Evolutionary conservation across 306 rosid genomes (phyloP).

Genomic region (Hippophae gyantsensis): DNA sequence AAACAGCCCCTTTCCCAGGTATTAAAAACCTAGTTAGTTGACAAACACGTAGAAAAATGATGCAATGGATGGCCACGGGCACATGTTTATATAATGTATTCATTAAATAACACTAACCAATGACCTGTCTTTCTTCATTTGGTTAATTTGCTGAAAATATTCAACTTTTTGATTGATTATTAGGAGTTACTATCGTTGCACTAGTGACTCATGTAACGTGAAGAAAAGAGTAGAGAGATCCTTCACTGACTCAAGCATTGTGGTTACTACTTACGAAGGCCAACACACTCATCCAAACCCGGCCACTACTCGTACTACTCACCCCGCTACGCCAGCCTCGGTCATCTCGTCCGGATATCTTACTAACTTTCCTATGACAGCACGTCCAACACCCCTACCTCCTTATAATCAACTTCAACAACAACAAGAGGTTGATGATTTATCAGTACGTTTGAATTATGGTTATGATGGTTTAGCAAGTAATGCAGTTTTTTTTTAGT

Average conservation of each 20-base stretch:
- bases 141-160: too few relatives aligned
- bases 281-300: conserved; percentile 78
- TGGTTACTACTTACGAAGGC: conserved; percentile 91
- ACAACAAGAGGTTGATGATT: conserved; percentile 8
- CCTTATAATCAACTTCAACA: conserved; percentile 17
- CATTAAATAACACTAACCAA: too few relatives aligned
- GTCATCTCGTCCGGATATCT: conserved; percentile 7
- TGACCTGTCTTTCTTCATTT: too few relatives aligned
- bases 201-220: conserved; percentile 69
- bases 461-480: conserved; percentile 12
- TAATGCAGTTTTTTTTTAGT: conserved; percentile 13
- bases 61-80: too few relatives aligned
- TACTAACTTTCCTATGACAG: conserved; percentile 19
- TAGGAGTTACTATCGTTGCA: conserved; percentile 98
- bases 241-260: conserved; percentile 56
- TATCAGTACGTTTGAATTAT: conserved; percentile 15
- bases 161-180: not conserved
- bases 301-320: conserved; percentile 42
- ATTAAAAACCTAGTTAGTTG: not conserved
- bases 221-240: conserved; percentile 92
- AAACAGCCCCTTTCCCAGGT: conserved; percentile 95
- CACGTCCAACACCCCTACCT: conserved; percentile 10
- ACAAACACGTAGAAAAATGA: too few relatives aligned
- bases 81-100: too few relatives aligned
- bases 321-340: conserved; percentile 10